Evolutionary conservation across 2,329 filamentous ascomycete genomes (phyloP).

Genomic region (Venturia carpophila): DNA sequence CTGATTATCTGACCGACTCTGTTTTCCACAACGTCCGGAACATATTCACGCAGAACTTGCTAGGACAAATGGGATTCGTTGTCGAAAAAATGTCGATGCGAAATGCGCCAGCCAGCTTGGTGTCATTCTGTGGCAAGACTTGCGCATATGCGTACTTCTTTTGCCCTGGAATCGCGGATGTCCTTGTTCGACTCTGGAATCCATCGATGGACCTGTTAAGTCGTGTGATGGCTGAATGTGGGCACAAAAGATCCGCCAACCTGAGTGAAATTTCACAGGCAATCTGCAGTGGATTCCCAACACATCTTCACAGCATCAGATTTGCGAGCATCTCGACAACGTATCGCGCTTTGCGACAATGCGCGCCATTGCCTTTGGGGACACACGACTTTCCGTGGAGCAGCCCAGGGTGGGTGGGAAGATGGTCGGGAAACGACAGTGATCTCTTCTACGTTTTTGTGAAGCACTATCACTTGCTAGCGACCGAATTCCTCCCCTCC

Average conservation of each 20-base stretch:
- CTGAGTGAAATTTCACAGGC: conserved; percentile 52
- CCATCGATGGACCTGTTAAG: conserved; percentile 61
- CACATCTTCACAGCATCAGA: conserved; percentile 52
- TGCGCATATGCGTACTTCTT: conserved; percentile 93
- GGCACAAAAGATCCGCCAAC: conserved; percentile 39
- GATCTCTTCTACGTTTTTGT: conserved; percentile 88
- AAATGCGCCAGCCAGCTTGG: conserved; percentile 56
- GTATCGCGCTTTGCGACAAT: conserved; percentile 54
- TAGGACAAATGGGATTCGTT: conserved; percentile 77
- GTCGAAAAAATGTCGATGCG: conserved; percentile 81
- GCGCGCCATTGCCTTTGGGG: conserved; percentile 58
- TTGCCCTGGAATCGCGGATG: conserved; percentile 75
- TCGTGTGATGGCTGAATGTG: conserved; percentile 62
- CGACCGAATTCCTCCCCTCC: conserved; percentile 51
- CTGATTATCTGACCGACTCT: conserved; percentile 58
- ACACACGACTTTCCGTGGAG: conserved; percentile 68
- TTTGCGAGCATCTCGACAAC: conserved; percentile 55
- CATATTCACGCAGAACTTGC: conserved; percentile 74
- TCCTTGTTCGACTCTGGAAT: conserved; percentile 75
- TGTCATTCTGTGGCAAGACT: conserved; percentile 83
- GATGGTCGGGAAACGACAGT: conserved; percentile 81
- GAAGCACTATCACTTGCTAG: conserved; percentile 77
- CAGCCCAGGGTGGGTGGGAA: conserved; percentile 70
- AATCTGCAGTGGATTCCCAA: conserved; percentile 63
- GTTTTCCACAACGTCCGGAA: conserved; percentile 83